Percentiles rank a stretch among this genome's conserved stretches.
phyloP scores from a whole-genome alignment of 2,329 filamentous ascomycete species.

The Mycogone perniciosa region DNA sequence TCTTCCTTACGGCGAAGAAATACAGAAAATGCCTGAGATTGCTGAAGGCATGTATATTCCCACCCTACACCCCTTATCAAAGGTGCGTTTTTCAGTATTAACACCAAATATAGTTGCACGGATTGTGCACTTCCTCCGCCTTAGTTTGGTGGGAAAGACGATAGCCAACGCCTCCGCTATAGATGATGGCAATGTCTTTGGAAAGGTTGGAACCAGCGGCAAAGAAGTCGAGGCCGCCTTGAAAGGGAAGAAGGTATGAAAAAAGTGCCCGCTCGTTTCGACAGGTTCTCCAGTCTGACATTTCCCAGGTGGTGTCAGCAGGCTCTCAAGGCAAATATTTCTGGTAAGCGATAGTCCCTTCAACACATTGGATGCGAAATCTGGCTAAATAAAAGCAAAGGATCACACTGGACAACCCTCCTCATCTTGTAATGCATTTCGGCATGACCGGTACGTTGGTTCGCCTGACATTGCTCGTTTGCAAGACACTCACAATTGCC shows the following conservation, averaged over 20 bases:
- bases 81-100: background rate
- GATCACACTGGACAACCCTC: constrained; percentile 60
- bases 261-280: background rate
- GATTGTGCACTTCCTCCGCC: constrained; percentile 76
- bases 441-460: constrained; percentile 55
- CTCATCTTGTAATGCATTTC: constrained; percentile 85
- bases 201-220: constrained; percentile 79
- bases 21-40: constrained; percentile 52
- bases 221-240: constrained; percentile 67
- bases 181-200: constrained; percentile 81
- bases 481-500: constrained; percentile 5
- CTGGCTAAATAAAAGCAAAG: constrained; percentile 17
- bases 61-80: background rate
- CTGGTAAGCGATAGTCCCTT: constrained; percentile 46
- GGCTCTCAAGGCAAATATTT: constrained; percentile 97
- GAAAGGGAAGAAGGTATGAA: constrained; percentile 57
- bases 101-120: constrained; percentile 57
- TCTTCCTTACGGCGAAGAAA: too few species aligned
- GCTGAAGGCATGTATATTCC: constrained; percentile 43
- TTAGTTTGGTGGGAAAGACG: constrained; percentile 76
- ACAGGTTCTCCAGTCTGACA: background rate
- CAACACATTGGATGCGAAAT: background rate
- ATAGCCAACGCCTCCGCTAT: constrained; percentile 64
- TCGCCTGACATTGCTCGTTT: background rate
- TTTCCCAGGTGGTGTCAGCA: constrained; percentile 48